Conservation (phyloP, 2,329 filamentous ascomycete species). For the Ophiocordyceps camponoti-leonardi region DNA sequence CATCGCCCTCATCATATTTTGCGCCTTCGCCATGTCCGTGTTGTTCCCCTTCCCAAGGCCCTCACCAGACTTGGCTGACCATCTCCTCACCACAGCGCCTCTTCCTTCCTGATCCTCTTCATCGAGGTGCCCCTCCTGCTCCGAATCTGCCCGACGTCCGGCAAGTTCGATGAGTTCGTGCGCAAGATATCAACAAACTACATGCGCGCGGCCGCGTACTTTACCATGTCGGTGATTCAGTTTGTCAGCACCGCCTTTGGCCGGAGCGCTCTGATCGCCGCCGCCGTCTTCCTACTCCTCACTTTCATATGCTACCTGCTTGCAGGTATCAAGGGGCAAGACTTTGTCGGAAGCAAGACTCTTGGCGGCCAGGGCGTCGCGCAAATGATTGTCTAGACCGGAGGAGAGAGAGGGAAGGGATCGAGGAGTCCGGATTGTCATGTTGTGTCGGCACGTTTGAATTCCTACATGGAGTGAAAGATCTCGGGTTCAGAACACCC, state of each 20-base stretch:
- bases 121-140: slow-evolving; percentile 87
- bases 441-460: neutral
- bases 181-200: slow-evolving; percentile 91
- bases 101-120: slow-evolving; percentile 60
- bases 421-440: neutral
- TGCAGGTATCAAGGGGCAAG: slow-evolving; percentile 67
- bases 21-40: slow-evolving; percentile 35
- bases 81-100: slow-evolving; percentile 33
- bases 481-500: neutral
- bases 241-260: slow-evolving; percentile 58
- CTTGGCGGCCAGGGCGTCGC: slow-evolving; percentile 84
- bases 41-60: neutral
- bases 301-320: slow-evolving; percentile 67
- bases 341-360: slow-evolving; percentile 86
- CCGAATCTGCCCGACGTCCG: slow-evolving; percentile 90
- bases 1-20: slow-evolving; percentile 30
- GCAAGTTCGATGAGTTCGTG: slow-evolving; percentile 75
- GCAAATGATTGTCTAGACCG: slow-evolving; percentile 81
- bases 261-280: slow-evolving; percentile 64
- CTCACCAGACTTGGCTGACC: neutral
- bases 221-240: slow-evolving; percentile 63
- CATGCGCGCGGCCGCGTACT: slow-evolving; percentile 83
- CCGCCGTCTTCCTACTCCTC: slow-evolving; percentile 63
- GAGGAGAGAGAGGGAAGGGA: neutral
- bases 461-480: neutral